Conservation (phyloP, 345 rosid genomes). For the Brassica carinata region DNA sequence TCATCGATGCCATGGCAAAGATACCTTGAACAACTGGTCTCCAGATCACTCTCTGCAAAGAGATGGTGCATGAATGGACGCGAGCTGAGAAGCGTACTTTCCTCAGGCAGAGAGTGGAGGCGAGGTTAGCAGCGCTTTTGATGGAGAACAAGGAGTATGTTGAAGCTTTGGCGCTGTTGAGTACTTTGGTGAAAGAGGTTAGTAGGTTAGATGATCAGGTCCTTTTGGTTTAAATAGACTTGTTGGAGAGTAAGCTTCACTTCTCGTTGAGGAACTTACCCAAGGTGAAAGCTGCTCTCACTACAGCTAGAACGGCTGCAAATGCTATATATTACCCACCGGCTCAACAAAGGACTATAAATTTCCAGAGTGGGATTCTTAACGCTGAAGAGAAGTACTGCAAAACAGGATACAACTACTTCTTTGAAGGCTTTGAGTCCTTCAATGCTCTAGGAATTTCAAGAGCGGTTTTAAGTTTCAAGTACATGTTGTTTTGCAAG, state of each 20-base stretch:
- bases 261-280: conserved; percentile 90
- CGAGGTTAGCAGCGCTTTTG: conserved; percentile 88
- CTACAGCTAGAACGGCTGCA: conserved; percentile 96
- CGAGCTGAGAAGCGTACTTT: conserved; percentile 91
- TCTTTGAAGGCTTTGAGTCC: conserved; percentile 93
- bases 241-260: conserved; percentile 91
- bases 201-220: conserved; percentile 94
- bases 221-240: conserved; percentile 87
- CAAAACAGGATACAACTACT: conserved; percentile 92
- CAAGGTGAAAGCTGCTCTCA: conserved; percentile 94
- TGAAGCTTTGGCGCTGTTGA: conserved; percentile 75
- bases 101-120: conserved; percentile 89
- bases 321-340: conserved; percentile 94
- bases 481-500: conserved; percentile 90
- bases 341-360: conserved; percentile 93
- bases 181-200: conserved; percentile 80
- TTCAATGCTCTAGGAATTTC: conserved; percentile 90
- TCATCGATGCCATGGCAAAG: conserved; percentile 88
- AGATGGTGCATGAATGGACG: conserved; percentile 92
- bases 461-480: conserved; percentile 82
- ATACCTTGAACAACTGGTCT: conserved; percentile 86
- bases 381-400: conserved; percentile 98
- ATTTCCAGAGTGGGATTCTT: conserved; percentile 94
- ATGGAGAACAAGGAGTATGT: conserved; percentile 84
- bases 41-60: conserved; percentile 86